Percentiles rank a stretch among this genome's conserved stretches.
These are phyloP conservation scores for Amorphotheca resinae DNA, from an alignment of 495 filamentous ascomycete genomes.

Conservation along the genomic window DNA sequence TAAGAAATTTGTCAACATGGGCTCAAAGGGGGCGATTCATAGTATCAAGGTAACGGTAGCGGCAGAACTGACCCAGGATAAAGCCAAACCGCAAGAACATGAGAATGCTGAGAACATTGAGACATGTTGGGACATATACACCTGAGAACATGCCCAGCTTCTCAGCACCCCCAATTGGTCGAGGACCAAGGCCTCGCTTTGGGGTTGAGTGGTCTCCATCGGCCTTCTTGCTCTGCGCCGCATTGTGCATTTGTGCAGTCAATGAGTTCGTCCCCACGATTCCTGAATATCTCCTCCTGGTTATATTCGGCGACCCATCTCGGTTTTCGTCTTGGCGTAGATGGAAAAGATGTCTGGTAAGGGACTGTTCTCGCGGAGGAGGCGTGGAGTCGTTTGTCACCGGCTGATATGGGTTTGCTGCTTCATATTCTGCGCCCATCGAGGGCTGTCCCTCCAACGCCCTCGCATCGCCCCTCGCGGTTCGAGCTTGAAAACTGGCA, in stretches of 20 bases:
- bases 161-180: conserved; percentile 33
- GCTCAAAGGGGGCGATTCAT: background rate
- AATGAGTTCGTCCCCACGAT: too few relatives aligned
- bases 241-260: conserved; percentile 17
- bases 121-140: conserved; percentile 73
- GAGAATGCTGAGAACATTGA: conserved; percentile 86
- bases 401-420: conserved; percentile 27
- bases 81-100: conserved; percentile 83
- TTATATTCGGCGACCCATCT: too few relatives aligned
- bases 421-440: background rate
- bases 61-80: conserved; percentile 35
- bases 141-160: conserved; percentile 68
- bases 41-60: background rate
- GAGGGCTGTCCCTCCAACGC: conserved; percentile 31
- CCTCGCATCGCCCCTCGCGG: conserved; percentile 41
- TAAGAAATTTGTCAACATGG: background rate
- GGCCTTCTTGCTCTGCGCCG: conserved; percentile 18
- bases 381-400: conserved; percentile 13
- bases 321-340: conserved; percentile 1
- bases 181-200: conserved; percentile 29
- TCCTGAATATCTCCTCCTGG: too few relatives aligned
- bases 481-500: conserved; percentile 36
- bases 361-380: conserved; percentile 13
- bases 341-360: conserved; percentile 11
- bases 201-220: conserved; percentile 12